Evolutionary conservation across 345 rosid genomes (phyloP).

Genomic region (Syzygium oleosum): DNA sequence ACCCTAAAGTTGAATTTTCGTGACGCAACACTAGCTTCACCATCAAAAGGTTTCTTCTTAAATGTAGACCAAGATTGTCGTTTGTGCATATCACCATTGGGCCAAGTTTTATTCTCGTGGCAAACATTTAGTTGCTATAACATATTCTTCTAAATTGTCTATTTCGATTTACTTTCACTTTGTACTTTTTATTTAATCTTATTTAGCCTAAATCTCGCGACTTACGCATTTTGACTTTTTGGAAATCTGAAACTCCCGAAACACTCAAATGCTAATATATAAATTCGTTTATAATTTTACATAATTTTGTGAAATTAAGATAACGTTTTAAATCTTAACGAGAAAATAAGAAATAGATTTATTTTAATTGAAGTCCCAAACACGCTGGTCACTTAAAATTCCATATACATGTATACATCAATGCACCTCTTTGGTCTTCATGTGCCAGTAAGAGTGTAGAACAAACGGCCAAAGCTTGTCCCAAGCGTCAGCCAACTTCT

Average conservation of each 20-base stretch:
- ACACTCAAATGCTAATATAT: not conserved
- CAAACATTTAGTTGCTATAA: too few species aligned
- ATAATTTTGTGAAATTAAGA: too few species aligned
- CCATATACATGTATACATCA: too few species aligned
- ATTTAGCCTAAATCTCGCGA: too few species aligned
- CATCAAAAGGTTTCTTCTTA: not conserved
- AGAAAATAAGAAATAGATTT: too few species aligned
- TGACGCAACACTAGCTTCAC: not conserved
- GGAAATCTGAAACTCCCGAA: not conserved
- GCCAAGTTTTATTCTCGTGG: not conserved
- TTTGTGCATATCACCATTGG: not conserved
- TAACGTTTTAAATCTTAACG: too few species aligned
- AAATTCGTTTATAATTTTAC: too few species aligned
- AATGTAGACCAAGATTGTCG: not conserved
- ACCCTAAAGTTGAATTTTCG: not conserved
- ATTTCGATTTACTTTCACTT: not conserved
- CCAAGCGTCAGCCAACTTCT: not conserved
- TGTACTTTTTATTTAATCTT: too few species aligned
- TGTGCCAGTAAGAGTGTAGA: too few species aligned
- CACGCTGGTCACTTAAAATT: too few species aligned
- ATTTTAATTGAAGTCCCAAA: not conserved
- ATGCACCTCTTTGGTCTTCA: too few species aligned
- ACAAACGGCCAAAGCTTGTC: not conserved
- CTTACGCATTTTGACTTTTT: not conserved
- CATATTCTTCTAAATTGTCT: not conserved